Evolutionary conservation across 805 yeast genomes (phyloP), one percentile per base, ranked within the genome.

Genomic region (Pichia thaimueangensis): DNA sequence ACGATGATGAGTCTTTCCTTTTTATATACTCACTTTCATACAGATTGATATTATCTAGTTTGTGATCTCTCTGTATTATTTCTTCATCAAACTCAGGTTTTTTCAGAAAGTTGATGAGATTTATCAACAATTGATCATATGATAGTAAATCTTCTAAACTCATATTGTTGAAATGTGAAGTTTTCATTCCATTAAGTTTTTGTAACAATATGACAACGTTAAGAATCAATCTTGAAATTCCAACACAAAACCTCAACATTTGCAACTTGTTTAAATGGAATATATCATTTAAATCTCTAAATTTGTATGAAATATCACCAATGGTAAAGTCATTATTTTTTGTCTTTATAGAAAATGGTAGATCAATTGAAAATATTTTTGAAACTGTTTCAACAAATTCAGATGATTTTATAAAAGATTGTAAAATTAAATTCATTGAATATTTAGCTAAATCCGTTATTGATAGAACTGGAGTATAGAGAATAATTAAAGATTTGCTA

Each of bases 381-480:
- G 59, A 41, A 6, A 54, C 20, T 11, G 47, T 38, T 8, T 38
- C 20, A 0, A 54, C 32, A 27, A 61, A 53, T 16, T 38, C 41
- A 6, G 53, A 32, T 1, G 59, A 25, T 6, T 47, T 50, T 13
- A 43, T 48, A 9, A 63, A 22, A 4, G 60, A 55, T 9, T 47
- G 41, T 33, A 52, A 53, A 9, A 62, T 47, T 3, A 54, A 12
- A 8, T 47, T 43, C 3, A 53, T 35, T 1, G 57, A 43, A 38
- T 55, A 59, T 9, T 45, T 24, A 1, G 56, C 17, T 35, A 47
- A 51, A 8, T 46, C 40, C 2, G 48, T 37, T 1, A 60, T 27
- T 3, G 60, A 53, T 10, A 63, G 20, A 2, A 63, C 47, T 1
- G 67, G 67, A 1, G 46, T 38, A 30, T 52, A 58, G n/a, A 51